Evolutionary conservation across 2,329 filamentous ascomycete genomes (phyloP), one percentile per base, ranked within the genome.

Genomic region (Epichloe sp.): DNA sequence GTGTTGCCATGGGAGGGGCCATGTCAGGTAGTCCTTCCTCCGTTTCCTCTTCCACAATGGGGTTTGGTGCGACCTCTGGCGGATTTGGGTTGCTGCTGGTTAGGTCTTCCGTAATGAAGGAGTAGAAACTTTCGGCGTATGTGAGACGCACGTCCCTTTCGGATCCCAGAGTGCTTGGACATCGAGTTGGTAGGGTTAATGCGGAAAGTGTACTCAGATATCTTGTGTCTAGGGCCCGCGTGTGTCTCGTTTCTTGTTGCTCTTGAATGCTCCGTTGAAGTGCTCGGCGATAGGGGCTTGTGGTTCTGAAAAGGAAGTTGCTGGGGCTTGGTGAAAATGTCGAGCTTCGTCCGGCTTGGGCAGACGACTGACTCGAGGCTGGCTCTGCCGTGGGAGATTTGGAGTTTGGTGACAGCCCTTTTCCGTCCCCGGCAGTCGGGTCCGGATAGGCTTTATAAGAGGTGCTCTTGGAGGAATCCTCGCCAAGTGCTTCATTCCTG

Each of bases 231-330:
- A 64, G 55, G 3, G 62, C 61, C 5, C 55, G 60, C 0, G 52
- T 51, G 3, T 57, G 52, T 5, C 60, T 55, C 2, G 53, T 54
- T 15, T 62, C 59, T 7, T 68, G 58, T 15, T 65, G 65, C 7
- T 64, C 59, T 51, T 66, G 64, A 57, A 77, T 77, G 2, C 64
- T 73, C 47, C 71, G 68, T 44, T 68, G 71, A 35, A 82, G 58
- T 2, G 72, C 74, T 26, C 72, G 72, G 3, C 78, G 72, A 56
- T 76, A 83, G 0, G 78, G 77, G 50, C 77, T 82, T 26, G 70
- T 65, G 0, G 75, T 75, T 31, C 76, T 70, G 53, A 80, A 78
- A 1, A 79, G 62, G 53, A 77, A 72, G 15, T 69, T 71, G 1
- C 68, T 64, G 2, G 74, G 72, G 44, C 76, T 79, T 1, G 71